Conservation (phyloP, 2,329 filamentous ascomycete genomes). For the Pseudogymnoascus verrucosus region DNA sequence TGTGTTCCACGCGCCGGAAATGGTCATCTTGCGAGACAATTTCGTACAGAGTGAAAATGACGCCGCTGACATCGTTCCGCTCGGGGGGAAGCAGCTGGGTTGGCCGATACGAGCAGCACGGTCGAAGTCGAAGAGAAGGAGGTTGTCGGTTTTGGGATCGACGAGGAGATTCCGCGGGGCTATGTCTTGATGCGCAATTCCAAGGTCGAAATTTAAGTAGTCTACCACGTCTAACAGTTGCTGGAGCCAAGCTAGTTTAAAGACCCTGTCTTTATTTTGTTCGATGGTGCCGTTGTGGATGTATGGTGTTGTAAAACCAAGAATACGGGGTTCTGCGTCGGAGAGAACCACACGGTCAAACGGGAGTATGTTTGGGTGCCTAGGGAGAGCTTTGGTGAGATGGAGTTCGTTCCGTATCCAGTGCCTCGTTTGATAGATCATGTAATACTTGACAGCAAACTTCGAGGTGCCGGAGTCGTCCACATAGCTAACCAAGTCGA, state of each 20-base stretch:
- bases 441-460: background rate
- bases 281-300: conserved; percentile 30
- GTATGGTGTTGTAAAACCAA: conserved; percentile 32
- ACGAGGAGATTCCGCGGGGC: conserved; percentile 32
- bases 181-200: conserved; percentile 34
- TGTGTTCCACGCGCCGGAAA: background rate
- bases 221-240: conserved; percentile 33
- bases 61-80: conserved; percentile 22
- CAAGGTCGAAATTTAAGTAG: conserved; percentile 31
- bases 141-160: conserved; percentile 26
- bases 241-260: conserved; percentile 30
- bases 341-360: conserved; percentile 31
- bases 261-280: conserved; percentile 24
- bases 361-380: conserved; percentile 31
- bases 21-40: conserved; percentile 16
- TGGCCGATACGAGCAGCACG: conserved; percentile 20
- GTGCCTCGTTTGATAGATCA: background rate
- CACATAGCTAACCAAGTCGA: background rate
- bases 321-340: conserved; percentile 25
- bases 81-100: conserved; percentile 12
- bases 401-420: conserved; percentile 31
- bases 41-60: conserved; percentile 19
- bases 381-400: conserved; percentile 29
- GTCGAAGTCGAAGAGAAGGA: conserved; percentile 34
- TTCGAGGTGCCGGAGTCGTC: background rate